Evolutionary conservation across 352 stramenopile genomes (phyloP).

Genomic region (Phytopythium litorale): DNA sequence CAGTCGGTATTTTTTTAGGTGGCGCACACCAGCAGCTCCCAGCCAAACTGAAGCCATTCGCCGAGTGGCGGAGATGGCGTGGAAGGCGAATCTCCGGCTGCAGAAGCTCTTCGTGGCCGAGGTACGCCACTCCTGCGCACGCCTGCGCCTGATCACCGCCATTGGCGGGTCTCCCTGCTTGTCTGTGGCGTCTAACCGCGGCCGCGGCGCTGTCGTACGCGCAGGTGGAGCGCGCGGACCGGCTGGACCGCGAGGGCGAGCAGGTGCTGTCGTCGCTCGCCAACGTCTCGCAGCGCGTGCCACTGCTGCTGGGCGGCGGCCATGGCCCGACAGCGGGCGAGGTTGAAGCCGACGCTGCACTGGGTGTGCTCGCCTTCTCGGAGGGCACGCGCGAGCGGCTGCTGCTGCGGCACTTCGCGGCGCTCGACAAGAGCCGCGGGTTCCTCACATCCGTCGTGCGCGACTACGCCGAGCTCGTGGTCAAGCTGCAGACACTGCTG

Average conservation of each 20-base stretch:
- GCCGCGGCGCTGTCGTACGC: neutral
- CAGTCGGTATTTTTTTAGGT: neutral
- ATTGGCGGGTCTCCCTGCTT: too few species aligned
- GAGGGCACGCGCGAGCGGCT: slow-evolving; percentile 34
- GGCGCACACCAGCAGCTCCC: too few species aligned
- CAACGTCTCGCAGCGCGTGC: slow-evolving; percentile 61
- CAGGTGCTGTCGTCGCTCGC: slow-evolving; percentile 66
- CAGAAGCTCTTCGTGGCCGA: neutral
- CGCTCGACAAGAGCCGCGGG: slow-evolving; percentile 56
- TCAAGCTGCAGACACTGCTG: slow-evolving; percentile 33
- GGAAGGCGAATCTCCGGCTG: neutral
- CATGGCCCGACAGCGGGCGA: neutral
- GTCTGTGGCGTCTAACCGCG: neutral
- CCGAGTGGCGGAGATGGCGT: neutral
- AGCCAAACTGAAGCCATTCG: neutral
- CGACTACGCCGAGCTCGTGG: slow-evolving; percentile 43
- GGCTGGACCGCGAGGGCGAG: slow-evolving; percentile 54
- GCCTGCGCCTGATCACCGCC: neutral
- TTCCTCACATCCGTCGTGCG: slow-evolving; percentile 53
- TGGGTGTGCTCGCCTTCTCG: slow-evolving; percentile 47
- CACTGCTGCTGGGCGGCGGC: slow-evolving; percentile 22
- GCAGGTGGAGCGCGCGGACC: slow-evolving; percentile 41
- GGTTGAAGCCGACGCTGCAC: slow-evolving; percentile 8
- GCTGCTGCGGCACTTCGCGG: slow-evolving; percentile 60
- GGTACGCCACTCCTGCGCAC: neutral